These are phyloP conservation scores for Teunomyces stri DNA, from an alignment of 805 yeast genomes.

Conservation along the genomic window DNA sequence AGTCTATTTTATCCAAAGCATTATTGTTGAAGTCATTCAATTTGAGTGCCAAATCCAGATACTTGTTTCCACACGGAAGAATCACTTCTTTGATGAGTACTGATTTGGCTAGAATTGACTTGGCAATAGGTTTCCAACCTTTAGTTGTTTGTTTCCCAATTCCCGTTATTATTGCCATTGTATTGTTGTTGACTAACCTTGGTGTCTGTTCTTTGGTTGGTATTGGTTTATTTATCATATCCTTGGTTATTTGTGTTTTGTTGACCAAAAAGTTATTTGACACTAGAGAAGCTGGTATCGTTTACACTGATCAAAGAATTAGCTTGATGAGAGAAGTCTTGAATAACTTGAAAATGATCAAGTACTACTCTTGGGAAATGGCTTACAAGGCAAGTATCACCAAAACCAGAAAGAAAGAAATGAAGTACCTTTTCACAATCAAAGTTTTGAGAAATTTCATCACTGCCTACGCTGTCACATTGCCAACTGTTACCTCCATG, in stretches of 20 bases:
- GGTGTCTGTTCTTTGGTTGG: constrained; percentile 43
- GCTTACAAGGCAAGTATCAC: constrained; percentile 39
- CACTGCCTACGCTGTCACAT: constrained; percentile 43
- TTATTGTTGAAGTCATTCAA: constrained; percentile 39
- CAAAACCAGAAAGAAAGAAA: constrained; percentile 37
- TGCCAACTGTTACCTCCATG: constrained; percentile 45
- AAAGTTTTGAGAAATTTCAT: constrained; percentile 41
- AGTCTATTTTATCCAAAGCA: constrained; percentile 39
- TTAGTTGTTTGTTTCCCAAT: constrained; percentile 41
- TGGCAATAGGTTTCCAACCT: constrained; percentile 45
- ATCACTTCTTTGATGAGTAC: constrained; percentile 43
- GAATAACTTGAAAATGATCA: constrained; percentile 40
- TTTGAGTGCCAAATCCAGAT: constrained; percentile 31
- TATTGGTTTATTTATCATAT: constrained; percentile 38
- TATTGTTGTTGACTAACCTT: constrained; percentile 31
- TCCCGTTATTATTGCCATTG: constrained; percentile 40
- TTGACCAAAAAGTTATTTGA: constrained; percentile 34
- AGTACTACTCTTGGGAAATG: constrained; percentile 47
- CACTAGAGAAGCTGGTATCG: constrained; percentile 34
- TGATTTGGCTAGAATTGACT: constrained; percentile 43
- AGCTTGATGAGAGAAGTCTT: constrained; percentile 43
- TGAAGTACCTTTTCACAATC: constrained; percentile 40
- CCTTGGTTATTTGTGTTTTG: constrained; percentile 32
- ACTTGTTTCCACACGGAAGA: constrained; percentile 37
- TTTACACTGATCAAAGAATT: constrained; percentile 42